A percentile compares a stretch with the other conserved stretches of the same genome.
Evolutionary conservation across 1,284 basidiomycete genomes (phyloP).

Genomic region (Trametes sp.): DNA sequence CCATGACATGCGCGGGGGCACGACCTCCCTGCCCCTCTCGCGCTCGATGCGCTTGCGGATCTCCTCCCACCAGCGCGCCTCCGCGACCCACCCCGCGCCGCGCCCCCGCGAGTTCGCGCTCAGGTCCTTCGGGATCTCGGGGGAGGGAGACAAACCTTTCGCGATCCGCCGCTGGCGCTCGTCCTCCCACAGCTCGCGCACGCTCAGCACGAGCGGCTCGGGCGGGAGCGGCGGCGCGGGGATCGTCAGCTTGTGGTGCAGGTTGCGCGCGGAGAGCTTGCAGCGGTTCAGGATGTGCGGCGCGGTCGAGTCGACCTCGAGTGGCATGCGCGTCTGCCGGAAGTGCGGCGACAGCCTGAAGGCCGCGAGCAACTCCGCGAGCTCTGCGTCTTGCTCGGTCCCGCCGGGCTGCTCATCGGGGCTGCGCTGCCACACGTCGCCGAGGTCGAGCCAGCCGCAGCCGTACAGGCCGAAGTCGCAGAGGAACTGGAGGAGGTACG

Average conservation of each 20-base stretch:
- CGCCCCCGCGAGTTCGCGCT: slow-evolving; percentile 62
- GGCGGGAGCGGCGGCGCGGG: slow-evolving; percentile 57
- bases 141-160: slow-evolving; percentile 73
- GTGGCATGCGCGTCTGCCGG: slow-evolving; percentile 73
- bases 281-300: slow-evolving; percentile 89
- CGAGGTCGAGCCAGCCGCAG: slow-evolving; percentile 87
- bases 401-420: slow-evolving; percentile 35
- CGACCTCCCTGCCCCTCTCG: slow-evolving; percentile 47
- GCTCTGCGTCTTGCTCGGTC: slow-evolving; percentile 14
- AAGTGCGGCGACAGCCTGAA: slow-evolving; percentile 61
- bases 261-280: slow-evolving; percentile 66
- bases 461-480: slow-evolving; percentile 96
- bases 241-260: slow-evolving; percentile 80
- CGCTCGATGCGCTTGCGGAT: slow-evolving; percentile 60
- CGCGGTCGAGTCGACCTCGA: slow-evolving; percentile 88
- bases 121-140: slow-evolving; percentile 69
- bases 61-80: slow-evolving; percentile 75
- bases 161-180: slow-evolving; percentile 77
- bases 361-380: neutral
- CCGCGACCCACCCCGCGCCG: slow-evolving; percentile 73
- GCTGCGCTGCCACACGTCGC: slow-evolving; percentile 64
- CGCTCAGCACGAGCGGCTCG: slow-evolving; percentile 86
- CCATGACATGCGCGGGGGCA: slow-evolving; percentile 47
- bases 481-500: slow-evolving; percentile 92
- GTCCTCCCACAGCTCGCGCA: slow-evolving; percentile 96